These are phyloP conservation scores for Bromus sterilis DNA, from an alignment of 176 grass and related monocot species.

Conservation along the genomic window DNA sequence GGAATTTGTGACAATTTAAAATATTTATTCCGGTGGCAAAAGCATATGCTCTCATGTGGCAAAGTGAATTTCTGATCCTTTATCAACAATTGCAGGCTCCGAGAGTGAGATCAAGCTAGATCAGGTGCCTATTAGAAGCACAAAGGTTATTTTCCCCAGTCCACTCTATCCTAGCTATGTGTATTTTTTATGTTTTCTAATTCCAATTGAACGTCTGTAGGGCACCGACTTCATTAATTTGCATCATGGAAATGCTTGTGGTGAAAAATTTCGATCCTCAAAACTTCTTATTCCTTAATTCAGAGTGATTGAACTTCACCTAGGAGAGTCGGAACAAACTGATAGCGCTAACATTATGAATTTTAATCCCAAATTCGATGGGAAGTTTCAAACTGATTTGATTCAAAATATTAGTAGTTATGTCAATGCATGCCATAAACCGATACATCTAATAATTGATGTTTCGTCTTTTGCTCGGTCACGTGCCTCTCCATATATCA, in stretches of 20 bases:
- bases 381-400: neutral
- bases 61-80: too few relatives aligned
- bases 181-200: neutral
- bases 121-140: neutral
- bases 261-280: neutral
- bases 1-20: too few relatives aligned
- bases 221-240: neutral
- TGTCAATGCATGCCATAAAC: neutral
- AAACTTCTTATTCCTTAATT: neutral
- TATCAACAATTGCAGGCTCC: neutral
- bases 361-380: neutral
- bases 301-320: neutral
- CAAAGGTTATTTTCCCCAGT: neutral
- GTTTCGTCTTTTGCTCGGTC: neutral
- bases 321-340: neutral
- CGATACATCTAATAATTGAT: neutral
- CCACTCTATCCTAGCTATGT: neutral
- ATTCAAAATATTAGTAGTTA: neutral
- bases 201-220: neutral
- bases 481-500: neutral
- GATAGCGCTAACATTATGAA: neutral
- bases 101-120: neutral
- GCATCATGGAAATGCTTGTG: neutral
- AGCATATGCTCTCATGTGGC: too few relatives aligned
- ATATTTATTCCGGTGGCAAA: too few relatives aligned